Base-by-base conservation (phyloP, 371 early-diverging fungal genomes). In the Mortierella sp. region DNA sequence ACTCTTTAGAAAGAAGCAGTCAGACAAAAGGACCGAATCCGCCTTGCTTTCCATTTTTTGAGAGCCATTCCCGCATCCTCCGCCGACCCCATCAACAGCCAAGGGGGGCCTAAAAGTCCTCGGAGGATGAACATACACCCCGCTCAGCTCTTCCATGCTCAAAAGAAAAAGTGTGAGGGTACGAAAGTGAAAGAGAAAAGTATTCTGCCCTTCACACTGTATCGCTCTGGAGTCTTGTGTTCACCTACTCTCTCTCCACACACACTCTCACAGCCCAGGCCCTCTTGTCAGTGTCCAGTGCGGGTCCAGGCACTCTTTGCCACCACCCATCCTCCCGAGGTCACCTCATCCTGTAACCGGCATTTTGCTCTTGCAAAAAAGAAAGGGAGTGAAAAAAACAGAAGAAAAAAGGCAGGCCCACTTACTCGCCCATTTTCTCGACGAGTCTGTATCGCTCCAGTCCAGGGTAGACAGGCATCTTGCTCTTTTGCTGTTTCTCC, bases 381-480 rank as follows among this genome's bases (percentile, higher is more conserved):
- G 21, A 64, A 31, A 37, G 55, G 55, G 34, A 67, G 54, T 31
- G 6, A 53, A 34, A 72, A 51, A 11, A 54, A 19, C 67, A 14
- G 24, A 51, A 3, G 46, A 6, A 31, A 34, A 16, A 46, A 31
- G 21, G 14, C 53, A 19, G 28, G n/a, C n/a, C 6, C 59, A 91
- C 93, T 87, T 91, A 93, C 94, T 93, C 94, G 83, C 94, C 94
- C 86, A 94, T 87, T 78, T 93, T 94, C 34, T 90, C 86, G 34
- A 92, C 31, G 21, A 94, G 74, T 44, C 73, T 78, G 76, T 89
- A 94, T 40, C 88, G 82, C 73, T 91, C 90, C 28, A 94, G 74
- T n/a, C 90, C 92, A 44, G 87, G 83, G 83, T 92, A 93, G 21
- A 40, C 51, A 40, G 93, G 93, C n/a, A 92, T 31, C 43, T 73